Base-by-base conservation (phyloP, 257 asterid species). In the Craterostigma plantagineum region DNA sequence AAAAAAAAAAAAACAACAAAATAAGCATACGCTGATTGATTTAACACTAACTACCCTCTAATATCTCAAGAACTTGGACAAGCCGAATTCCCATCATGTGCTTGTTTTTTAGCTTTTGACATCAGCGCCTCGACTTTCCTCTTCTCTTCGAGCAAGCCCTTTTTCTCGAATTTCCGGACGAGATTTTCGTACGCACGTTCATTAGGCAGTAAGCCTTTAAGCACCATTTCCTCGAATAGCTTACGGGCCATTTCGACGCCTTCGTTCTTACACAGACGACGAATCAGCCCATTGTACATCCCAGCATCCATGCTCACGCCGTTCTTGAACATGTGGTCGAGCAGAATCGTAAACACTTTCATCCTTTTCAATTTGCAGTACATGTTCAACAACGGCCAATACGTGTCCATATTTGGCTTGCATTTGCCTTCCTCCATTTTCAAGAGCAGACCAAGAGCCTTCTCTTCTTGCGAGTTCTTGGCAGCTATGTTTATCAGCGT, bases 351-450 rank as follows among this genome's bases (percentile, higher is more conserved):
- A 38, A 90, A 83, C 63, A 76, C 92, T 63, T 77, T 90, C 87
- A 68, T 71, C 58, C 95, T 71, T 18, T 56, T 67, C 72, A 79
- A 45, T 46, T 47, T 75, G 63, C 92, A 90, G 59, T 93, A 82
- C 98, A 90, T 72, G 58, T 83, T 90, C 65, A 90, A 35, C 44
- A 90, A 51, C 4, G 95, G 98, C 0, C 53, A 58, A 17, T 83
- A 90, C 18, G 95, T 79, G 35, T 50, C 43, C 18, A 60, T 48
- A 57, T 82, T 71, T 11, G 94, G 94, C 69, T 72, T 75, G 58
- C 76, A 64, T 11, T 11, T 34, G 45, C 41, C 52, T 63, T 67
- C 83, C 51, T 79, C 94, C 98, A 90, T 76, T 51, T 47, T 57
- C 63, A 51, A 42, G 13, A 90, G 83, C 37, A 79, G 42, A 50